Base-by-base conservation (phyloP, 2,329 filamentous ascomycete species). In the Clonostachys solani region DNA sequence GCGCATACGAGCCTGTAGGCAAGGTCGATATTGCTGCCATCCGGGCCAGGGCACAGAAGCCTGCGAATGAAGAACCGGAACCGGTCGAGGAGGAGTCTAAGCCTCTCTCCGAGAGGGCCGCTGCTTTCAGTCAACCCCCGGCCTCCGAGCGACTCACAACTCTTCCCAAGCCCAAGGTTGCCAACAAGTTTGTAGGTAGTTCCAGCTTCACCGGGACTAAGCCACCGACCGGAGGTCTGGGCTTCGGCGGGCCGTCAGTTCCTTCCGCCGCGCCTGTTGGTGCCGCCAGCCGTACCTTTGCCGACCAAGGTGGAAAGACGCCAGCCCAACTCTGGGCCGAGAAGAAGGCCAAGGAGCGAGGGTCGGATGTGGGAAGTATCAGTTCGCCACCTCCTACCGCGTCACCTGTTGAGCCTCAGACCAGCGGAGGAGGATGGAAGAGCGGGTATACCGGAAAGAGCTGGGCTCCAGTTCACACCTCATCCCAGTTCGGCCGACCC, bases 1-100 rank as follows among this genome's bases (percentile, higher is more conserved):
- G 94, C 40, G 81, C 92, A 19, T 99, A 99, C 61, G 88, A 97
- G 66, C 94, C 94, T 3, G 77, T 97, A 17, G 94, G 94, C 42
- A 97, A 96, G 70, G 92, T 99, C 10, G 94, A 99, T 57, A 97
- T 99, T 66, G 89, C 89, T 40, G 92, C 92, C 18, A 96, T 99
- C 60, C 83, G 89, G 53, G 86, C 92, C 18, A 86, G 83, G 66
- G 86, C 90, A 6, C 88, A 94, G 66, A 86, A 82, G 53, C 80
- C 80, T 43, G 63, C 68, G 29, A 58, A 63, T 19, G 56, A 59
- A n/a, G 58, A 63, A 42, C 56, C 63, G 16, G 52, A 56, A 33
- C 33, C 56, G n/a, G 52, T 57, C 5, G 46, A 49, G 15, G 46
- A 49, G 15, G 63, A 69, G 46, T 75, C 81, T 3, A 84, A 77